These are phyloP conservation scores for Chrysoporthe puriensis DNA, from an alignment of 2,329 filamentous ascomycete species.

Conservation along the genomic window DNA sequence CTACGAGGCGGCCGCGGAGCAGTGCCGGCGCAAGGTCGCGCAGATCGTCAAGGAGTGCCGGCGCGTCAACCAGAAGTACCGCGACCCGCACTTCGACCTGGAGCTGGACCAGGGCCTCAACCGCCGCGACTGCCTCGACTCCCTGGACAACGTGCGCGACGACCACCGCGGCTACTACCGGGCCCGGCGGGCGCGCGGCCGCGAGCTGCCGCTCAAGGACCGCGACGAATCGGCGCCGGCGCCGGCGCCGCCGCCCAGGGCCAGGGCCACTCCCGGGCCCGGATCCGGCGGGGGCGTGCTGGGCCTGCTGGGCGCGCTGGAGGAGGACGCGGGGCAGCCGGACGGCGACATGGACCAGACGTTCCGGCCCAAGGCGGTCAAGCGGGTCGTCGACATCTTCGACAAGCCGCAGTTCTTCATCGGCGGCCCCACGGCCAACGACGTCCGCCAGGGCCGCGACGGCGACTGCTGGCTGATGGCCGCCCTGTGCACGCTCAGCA, in stretches of 20 bases:
- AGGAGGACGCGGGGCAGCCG: constrained; percentile 10
- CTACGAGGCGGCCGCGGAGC: constrained; percentile 71
- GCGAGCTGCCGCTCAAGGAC: constrained; percentile 33
- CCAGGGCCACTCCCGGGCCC: constrained; percentile 3
- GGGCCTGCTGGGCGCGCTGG: constrained; percentile 17
- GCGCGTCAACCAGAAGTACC: constrained; percentile 82
- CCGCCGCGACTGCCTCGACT: constrained; percentile 54
- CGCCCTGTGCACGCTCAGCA: constrained; percentile 75
- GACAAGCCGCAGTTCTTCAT: constrained; percentile 77
- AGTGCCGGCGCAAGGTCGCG: constrained; percentile 67
- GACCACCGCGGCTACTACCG: constrained; percentile 23
- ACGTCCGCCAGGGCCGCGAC: constrained; percentile 76
- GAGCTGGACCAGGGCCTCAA: constrained; percentile 72
- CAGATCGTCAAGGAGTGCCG: constrained; percentile 69
- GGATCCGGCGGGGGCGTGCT: constrained; percentile 12
- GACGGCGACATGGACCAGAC: constrained; percentile 28
- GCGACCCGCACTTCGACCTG: constrained; percentile 85
- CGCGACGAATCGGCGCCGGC: constrained; percentile 9
- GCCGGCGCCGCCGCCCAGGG: neutral
- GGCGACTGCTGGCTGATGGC: constrained; percentile 90
- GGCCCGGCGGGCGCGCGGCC: constrained; percentile 20
- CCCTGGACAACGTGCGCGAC: constrained; percentile 42
- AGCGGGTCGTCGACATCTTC: constrained; percentile 76
- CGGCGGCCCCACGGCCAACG: constrained; percentile 74
- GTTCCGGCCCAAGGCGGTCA: constrained; percentile 59